phyloP scores from a whole-genome alignment of 2,329 filamentous ascomycete species.

The Bipolaris bicolor region DNA sequence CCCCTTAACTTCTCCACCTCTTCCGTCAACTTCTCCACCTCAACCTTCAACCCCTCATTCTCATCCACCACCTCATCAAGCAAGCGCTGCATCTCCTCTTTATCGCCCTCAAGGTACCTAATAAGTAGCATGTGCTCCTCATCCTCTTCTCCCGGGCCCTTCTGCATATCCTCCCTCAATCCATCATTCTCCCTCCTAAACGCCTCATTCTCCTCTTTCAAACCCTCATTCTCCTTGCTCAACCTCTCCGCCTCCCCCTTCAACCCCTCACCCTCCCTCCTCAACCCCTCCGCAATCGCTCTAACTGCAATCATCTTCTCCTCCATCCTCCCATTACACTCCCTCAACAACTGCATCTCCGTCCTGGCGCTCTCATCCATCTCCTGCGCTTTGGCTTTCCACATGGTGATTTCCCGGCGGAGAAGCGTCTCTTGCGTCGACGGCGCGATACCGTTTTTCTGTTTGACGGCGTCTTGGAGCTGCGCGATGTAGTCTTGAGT shows the following conservation, averaged over 20 bases:
- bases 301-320: neutral
- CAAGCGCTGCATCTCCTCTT: too few relatives aligned
- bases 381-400: conserved; percentile 3
- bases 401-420: neutral
- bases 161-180: too few relatives aligned
- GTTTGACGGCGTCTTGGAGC: conserved; percentile 5
- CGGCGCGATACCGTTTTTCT: neutral
- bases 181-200: too few relatives aligned
- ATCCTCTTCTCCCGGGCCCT: too few relatives aligned
- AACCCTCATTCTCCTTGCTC: too few relatives aligned
- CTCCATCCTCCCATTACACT: conserved; percentile 2
- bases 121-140: too few relatives aligned
- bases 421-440: neutral
- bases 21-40: neutral
- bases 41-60: neutral
- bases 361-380: conserved; percentile 1
- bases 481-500: conserved; percentile 5
- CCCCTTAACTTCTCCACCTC: neutral
- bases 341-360: conserved; percentile 3
- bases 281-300: neutral
- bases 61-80: too few relatives aligned
- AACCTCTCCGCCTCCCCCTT: neutral
- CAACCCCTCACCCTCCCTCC: neutral
- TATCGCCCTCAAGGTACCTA: too few relatives aligned
- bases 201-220: too few relatives aligned